phyloP scores from a whole-genome alignment of 2,329 filamentous ascomycete genomes.

The Lanzia echinophila region DNA sequence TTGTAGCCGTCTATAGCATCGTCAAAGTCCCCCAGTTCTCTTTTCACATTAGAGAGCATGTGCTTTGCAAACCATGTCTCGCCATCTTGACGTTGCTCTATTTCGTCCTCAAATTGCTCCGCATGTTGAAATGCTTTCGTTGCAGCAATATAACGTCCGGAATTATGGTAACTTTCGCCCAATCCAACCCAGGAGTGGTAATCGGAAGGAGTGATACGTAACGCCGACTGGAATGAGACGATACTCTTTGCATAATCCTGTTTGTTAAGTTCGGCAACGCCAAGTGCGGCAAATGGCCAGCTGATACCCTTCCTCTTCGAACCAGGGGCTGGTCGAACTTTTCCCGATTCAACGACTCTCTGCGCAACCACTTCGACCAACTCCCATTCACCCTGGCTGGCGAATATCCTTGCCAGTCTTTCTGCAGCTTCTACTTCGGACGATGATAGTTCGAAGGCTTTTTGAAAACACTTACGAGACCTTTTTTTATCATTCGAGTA shows the following conservation, averaged over 20 bases:
- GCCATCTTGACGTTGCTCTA: slow-evolving; percentile 46
- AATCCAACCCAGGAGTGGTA: slow-evolving; percentile 96
- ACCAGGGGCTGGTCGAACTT: slow-evolving; percentile 80
- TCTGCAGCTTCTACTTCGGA: slow-evolving; percentile 84
- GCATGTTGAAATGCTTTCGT: slow-evolving; percentile 86
- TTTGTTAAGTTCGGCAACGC: slow-evolving; percentile 90
- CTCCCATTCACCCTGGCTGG: slow-evolving; percentile 90
- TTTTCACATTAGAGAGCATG: slow-evolving; percentile 91
- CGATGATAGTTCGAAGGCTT: slow-evolving; percentile 86
- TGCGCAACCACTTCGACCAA: slow-evolving; percentile 89
- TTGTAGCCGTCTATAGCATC: slow-evolving; percentile 73
- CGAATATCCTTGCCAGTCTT: slow-evolving; percentile 76
- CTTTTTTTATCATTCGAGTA: slow-evolving; percentile 82
- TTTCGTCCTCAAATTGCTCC: slow-evolving; percentile 61
- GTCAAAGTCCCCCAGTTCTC: slow-evolving; percentile 86
- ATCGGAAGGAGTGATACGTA: slow-evolving; percentile 76
- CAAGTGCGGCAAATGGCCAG: slow-evolving; percentile 92
- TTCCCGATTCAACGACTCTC: slow-evolving; percentile 89
- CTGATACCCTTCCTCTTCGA: slow-evolving; percentile 90
- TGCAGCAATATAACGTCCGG: slow-evolving; percentile 88
- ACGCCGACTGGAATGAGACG: slow-evolving; percentile 82
- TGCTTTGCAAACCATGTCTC: slow-evolving; percentile 95
- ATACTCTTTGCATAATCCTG: slow-evolving; percentile 86
- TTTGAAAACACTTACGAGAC: slow-evolving; percentile 89
- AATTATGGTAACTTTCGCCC: slow-evolving; percentile 95